Conservation (phyloP, 495 filamentous ascomycete species). For the Astrothelium macrocarpum region DNA sequence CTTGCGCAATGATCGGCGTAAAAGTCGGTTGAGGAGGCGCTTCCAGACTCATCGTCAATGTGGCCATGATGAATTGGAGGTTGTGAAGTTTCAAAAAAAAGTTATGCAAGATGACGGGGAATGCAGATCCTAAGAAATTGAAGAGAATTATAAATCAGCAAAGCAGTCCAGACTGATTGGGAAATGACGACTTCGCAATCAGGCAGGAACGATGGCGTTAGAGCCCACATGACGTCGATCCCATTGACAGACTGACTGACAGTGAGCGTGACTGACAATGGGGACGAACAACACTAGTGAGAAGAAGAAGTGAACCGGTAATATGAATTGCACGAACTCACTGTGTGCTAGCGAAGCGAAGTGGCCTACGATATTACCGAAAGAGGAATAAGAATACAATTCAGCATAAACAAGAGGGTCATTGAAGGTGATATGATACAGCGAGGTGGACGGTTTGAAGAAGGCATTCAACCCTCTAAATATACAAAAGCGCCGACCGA, state of each 20-base stretch:
- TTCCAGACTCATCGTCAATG: slow-evolving; percentile 14
- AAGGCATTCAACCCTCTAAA: not conserved
- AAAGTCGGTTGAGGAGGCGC: slow-evolving; percentile 17
- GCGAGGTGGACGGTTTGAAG: not conserved
- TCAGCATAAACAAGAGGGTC: not conserved
- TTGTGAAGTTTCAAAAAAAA: slow-evolving; percentile 1
- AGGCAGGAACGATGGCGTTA: too few relatives aligned
- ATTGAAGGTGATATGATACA: not conserved
- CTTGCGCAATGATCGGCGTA: slow-evolving; percentile 24
- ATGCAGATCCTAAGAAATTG: not conserved
- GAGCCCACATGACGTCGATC: too few relatives aligned
- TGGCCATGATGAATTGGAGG: slow-evolving; percentile 12
- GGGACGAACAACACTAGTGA: too few relatives aligned
- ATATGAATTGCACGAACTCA: too few relatives aligned
- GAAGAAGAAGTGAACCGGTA: too few relatives aligned
- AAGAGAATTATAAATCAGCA: too few relatives aligned
- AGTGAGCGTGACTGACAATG: too few relatives aligned
- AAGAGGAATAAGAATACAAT: not conserved
- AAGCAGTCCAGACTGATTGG: too few relatives aligned
- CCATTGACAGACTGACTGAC: too few relatives aligned
- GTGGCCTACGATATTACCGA: too few relatives aligned
- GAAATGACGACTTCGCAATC: too few relatives aligned
- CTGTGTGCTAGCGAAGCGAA: too few relatives aligned
- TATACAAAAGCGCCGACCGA: not conserved
- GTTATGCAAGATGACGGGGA: not conserved